Percentiles rank a stretch among this genome's conserved stretches.
Evolutionary conservation across 768 basidiomycete genomes (phyloP).

Genomic region (Floccularia luteovirens): DNA sequence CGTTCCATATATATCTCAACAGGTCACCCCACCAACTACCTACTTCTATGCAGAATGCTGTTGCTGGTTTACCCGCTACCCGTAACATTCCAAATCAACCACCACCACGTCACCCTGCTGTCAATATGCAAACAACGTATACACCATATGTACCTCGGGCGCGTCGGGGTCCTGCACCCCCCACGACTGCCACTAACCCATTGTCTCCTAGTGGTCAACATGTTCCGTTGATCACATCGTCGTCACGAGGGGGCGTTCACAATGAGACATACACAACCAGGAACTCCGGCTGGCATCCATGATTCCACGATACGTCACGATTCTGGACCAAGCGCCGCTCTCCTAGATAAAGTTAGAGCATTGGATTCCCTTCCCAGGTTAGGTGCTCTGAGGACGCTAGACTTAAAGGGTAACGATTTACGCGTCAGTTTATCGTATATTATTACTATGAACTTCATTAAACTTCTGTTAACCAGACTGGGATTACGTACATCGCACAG

Average conservation of each 20-base stretch:
- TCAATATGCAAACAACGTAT: constrained; percentile 62
- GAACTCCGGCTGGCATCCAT: constrained; percentile 11
- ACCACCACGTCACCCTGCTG: constrained; percentile 34
- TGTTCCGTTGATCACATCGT: constrained; percentile 66
- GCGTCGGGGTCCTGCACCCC: constrained; percentile 32
- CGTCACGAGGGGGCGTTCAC: constrained; percentile 46
- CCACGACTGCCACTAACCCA: constrained; percentile 32
- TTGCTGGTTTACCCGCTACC: too few relatives aligned
- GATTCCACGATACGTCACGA: constrained; percentile 22
- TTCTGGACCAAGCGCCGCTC: constrained; percentile 59
- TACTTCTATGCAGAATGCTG: too few relatives aligned
- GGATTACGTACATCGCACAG: constrained; percentile 87
- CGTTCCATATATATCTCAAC: constrained; percentile 21
- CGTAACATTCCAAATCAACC: too few relatives aligned
- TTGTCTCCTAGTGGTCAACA: constrained; percentile 35
- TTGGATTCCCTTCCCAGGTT: constrained; percentile 80
- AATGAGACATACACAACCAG: constrained; percentile 28
- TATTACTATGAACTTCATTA: constrained; percentile 2
- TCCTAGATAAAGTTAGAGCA: constrained; percentile 86
- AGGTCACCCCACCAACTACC: constrained; percentile 18
- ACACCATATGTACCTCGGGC: constrained; percentile 77
- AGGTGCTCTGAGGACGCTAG: constrained; percentile 82
- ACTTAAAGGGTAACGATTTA: constrained; percentile 89
- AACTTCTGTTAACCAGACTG: constrained; percentile 37
- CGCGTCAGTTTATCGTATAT: constrained; percentile 43